A percentile compares a stretch with the other conserved stretches of the same genome.
Evolutionary conservation across 345 rosid genomes (phyloP).

Genomic region (Camelina neglecta): DNA sequence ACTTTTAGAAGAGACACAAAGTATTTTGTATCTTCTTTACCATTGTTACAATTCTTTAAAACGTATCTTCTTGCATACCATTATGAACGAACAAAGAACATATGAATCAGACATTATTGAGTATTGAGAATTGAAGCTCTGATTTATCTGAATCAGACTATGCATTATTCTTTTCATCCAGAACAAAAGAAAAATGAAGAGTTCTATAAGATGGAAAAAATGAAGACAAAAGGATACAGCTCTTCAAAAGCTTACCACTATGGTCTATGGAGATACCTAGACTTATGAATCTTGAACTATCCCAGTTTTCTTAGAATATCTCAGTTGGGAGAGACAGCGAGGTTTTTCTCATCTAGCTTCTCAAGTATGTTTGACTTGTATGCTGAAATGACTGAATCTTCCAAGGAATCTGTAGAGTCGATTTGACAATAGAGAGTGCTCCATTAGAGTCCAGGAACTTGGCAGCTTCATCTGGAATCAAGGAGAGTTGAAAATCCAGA

Average conservation of each 20-base stretch:
- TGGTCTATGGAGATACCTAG: background rate
- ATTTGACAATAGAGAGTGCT: conserved; percentile 58
- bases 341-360: conserved; percentile 63
- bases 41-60: conserved; percentile 20
- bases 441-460: conserved; percentile 64
- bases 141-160: conserved; percentile 10
- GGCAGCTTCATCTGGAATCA: conserved; percentile 71
- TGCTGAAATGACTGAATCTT: conserved; percentile 59
- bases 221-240: background rate
- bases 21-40: no score
- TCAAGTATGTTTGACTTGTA: conserved; percentile 65
- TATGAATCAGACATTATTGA: conserved; percentile 2
- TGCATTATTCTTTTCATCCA: no score
- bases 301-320: background rate
- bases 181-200: conserved; percentile 27
- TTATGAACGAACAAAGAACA: conserved; percentile 37
- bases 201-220: conserved; percentile 18
- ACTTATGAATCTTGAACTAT: no score
- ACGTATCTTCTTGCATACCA: background rate
- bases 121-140: conserved; percentile 9
- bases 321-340: conserved; percentile 38
- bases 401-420: conserved; percentile 59
- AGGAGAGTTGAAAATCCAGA: background rate
- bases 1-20: no score
- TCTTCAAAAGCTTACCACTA: conserved; percentile 13